Conservation (phyloP, 1,284 basidiomycete genomes). For the Cryptococcus sp. region DNA sequence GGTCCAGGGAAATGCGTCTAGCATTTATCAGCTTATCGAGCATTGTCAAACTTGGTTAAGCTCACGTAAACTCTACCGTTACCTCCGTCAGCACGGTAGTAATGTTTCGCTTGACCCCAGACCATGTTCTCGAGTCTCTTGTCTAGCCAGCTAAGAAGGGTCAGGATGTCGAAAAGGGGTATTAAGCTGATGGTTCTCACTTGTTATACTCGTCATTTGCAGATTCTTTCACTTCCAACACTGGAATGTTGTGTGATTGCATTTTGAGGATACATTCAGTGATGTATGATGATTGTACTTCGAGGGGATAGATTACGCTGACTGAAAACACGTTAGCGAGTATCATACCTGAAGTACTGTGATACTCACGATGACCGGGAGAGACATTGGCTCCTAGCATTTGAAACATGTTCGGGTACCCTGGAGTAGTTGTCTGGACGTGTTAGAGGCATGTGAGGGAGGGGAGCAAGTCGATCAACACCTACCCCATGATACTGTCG, state of each 20-base stretch:
- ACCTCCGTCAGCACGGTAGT: constrained; percentile 11
- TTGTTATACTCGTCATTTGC: constrained; percentile 19
- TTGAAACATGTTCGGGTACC: constrained; percentile 26
- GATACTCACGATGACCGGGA: constrained; percentile 17
- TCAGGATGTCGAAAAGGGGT: neutral
- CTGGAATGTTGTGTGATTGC: constrained; percentile 3
- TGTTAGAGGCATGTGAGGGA: neutral
- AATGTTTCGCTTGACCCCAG: constrained; percentile 7
- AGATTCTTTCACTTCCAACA: constrained; percentile 19
- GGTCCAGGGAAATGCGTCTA: constrained; percentile 6
- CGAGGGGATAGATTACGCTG: constrained; percentile 7
- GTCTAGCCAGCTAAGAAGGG: constrained; percentile 14
- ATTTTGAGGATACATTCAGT: constrained; percentile 14
- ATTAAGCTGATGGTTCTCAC: constrained; percentile 2
- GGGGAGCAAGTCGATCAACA: neutral
- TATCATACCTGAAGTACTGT: too few relatives aligned
- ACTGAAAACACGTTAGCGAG: neutral
- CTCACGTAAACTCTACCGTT: constrained; percentile 12
- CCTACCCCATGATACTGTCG: constrained; percentile 5
- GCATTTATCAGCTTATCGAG: neutral
- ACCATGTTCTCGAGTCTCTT: constrained; percentile 12
- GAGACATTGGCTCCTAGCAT: constrained; percentile 30
- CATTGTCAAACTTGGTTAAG: neutral
- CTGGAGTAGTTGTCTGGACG: constrained; percentile 7
- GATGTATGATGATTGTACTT: constrained; percentile 23